phyloP scores from a whole-genome alignment of 306 rosid genomes.

The Erythrophleum fordii region DNA sequence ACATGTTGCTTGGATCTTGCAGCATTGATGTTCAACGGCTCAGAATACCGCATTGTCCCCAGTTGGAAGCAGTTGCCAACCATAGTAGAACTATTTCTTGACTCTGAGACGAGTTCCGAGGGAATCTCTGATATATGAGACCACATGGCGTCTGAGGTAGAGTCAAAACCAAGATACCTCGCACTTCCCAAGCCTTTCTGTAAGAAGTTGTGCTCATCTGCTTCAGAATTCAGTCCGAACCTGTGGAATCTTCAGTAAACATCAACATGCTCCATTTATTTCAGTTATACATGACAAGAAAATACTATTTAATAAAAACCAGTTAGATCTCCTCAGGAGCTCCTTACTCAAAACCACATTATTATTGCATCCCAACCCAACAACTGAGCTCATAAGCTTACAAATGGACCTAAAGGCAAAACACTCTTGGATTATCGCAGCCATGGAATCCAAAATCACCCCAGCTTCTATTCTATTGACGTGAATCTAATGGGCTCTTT shows the following conservation, averaged over 20 bases:
- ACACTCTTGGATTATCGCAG: not conserved
- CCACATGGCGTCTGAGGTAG: conserved; percentile 57
- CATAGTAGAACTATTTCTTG: conserved; percentile 48
- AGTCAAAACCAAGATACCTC: conserved; percentile 53
- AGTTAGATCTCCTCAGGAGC: not conserved
- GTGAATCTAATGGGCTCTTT: not conserved
- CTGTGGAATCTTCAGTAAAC: conserved; percentile 43
- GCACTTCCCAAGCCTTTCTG: conserved; percentile 56
- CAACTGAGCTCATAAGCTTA: not conserved
- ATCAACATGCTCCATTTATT: conserved; percentile 5
- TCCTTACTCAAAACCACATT: not conserved
- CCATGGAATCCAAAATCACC: conserved; percentile 10
- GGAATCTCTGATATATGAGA: conserved; percentile 50
- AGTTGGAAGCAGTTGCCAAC: conserved; percentile 48
- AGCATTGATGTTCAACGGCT: conserved; percentile 42
- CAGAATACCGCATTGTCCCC: conserved; percentile 46
- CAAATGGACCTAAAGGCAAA: not conserved
- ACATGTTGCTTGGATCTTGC: conserved; percentile 52
- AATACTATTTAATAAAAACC: not conserved
- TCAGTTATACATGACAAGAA: conserved; percentile 26
- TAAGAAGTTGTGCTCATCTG: conserved; percentile 52
- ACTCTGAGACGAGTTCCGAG: conserved; percentile 46
- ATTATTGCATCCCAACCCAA: not conserved
- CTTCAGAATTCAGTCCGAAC: conserved; percentile 53
- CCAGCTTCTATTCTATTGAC: not conserved